phyloP scores from a whole-genome alignment of 108 stramenopile species.

The Cyclotella kingstonii region DNA sequence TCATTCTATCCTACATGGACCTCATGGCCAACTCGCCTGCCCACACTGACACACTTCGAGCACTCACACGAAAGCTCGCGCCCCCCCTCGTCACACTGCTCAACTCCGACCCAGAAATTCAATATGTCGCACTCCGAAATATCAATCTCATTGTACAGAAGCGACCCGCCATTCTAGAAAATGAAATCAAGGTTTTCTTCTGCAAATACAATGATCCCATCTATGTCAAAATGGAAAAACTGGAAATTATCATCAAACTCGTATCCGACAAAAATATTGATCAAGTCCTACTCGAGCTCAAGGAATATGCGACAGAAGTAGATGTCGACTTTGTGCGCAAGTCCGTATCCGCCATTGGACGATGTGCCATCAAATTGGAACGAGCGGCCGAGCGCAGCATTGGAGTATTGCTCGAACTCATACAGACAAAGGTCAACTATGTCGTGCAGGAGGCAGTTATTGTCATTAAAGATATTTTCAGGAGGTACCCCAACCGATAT shows the following conservation, averaged over 20 bases:
- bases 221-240: constrained; percentile 99
- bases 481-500: constrained; percentile 99
- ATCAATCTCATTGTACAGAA: constrained; percentile 99
- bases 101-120: constrained; percentile 97
- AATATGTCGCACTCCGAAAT: constrained; percentile 98
- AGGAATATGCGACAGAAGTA: constrained; percentile 98
- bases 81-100: constrained; percentile 98
- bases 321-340: constrained; percentile 99
- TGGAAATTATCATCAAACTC: constrained; percentile 99
- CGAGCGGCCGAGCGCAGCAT: constrained; percentile 98
- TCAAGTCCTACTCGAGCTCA: constrained; percentile 95
- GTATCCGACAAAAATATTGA: constrained; percentile 96
- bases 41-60: constrained; percentile 78
- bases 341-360: constrained; percentile 97
- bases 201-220: constrained; percentile 99
- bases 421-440: constrained; percentile 99
- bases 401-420: constrained; percentile 96
- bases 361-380: constrained; percentile 98
- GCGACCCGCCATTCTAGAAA: constrained; percentile 91
- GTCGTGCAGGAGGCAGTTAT: constrained; percentile 99
- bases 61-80: constrained; percentile 91
- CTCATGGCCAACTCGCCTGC: constrained; percentile 62
- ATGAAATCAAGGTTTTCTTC: constrained; percentile 99
- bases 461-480: constrained; percentile 99
- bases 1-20: constrained; percentile 96